Conservation (phyloP, 352 stramenopile species). For the Globisporangium recalcitrans region DNA sequence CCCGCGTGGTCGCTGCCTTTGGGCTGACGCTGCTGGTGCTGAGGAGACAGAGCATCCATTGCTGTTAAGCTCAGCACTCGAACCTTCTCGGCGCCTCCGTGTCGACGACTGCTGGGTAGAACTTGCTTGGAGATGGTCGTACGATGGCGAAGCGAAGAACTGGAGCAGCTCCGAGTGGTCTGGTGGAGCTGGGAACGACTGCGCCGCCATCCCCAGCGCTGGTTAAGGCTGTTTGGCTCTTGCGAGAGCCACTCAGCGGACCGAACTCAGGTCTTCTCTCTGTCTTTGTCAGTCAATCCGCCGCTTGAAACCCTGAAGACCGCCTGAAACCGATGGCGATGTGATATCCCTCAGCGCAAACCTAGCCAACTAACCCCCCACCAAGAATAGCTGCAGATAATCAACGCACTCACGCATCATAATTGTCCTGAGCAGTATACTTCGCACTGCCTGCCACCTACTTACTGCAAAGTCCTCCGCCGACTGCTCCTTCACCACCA, state of each 20-base stretch:
- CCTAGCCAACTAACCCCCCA: not conserved
- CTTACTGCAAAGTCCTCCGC: not conserved
- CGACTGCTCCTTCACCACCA: not conserved
- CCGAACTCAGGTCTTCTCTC: not conserved
- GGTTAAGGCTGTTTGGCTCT: not conserved
- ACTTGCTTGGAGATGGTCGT: not conserved
- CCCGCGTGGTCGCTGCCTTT: not conserved
- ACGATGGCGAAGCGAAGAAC: slow-evolving; percentile 25
- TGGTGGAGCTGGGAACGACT: slow-evolving; percentile 30
- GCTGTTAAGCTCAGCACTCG: not conserved
- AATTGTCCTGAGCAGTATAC: not conserved
- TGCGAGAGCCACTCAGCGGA: not conserved
- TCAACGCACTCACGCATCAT: not conserved
- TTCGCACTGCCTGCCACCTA: not conserved
- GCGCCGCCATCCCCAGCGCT: slow-evolving; percentile 8
- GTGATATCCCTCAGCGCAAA: not conserved
- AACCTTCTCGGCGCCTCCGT: not conserved
- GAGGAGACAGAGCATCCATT: not conserved
- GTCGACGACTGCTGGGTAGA: not conserved
- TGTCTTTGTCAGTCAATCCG: no score
- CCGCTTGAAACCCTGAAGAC: no score
- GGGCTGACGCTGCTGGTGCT: not conserved
- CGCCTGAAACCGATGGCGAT: not conserved
- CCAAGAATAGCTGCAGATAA: not conserved
- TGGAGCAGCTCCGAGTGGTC: slow-evolving; percentile 44